A percentile compares a stretch with the other conserved stretches of the same genome.
phyloP scores from a whole-genome alignment of 352 stramenopile genomes.

The Aphanomyces euteiches region DNA sequence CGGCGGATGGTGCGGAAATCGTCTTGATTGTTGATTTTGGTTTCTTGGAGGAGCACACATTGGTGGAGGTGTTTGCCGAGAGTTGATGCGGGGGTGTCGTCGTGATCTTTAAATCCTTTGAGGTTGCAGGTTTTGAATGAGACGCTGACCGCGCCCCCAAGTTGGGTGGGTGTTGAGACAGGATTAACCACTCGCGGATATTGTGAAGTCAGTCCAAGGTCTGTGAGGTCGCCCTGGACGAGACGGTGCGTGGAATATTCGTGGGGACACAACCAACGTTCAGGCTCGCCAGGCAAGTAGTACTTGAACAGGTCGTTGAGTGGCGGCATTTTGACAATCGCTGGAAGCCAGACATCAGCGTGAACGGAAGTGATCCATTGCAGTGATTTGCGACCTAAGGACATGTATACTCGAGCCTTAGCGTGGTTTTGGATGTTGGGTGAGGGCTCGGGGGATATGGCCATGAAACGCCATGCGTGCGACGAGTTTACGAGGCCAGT shows the following conservation, averaged over 20 bases:
- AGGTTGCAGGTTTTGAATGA: slow-evolving; percentile 8
- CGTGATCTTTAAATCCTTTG: slow-evolving; percentile 17
- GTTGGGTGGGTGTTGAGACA: no score
- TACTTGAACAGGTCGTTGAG: neutral
- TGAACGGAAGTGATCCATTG: neutral
- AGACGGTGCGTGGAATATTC: neutral
- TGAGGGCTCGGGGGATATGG: neutral
- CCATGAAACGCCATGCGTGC: neutral
- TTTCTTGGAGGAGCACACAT: slow-evolving; percentile 24
- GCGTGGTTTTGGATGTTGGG: neutral
- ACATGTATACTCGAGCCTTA: neutral
- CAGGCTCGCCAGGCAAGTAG: neutral
- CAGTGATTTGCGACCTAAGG: neutral
- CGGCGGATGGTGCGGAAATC: slow-evolving; percentile 19
- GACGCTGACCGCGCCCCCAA: neutral
- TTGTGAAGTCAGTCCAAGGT: no score
- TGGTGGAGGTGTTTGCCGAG: neutral
- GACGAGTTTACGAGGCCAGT: neutral
- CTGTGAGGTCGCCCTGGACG: no score
- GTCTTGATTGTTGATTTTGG: slow-evolving; percentile 17
- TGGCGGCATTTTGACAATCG: neutral
- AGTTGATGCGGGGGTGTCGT: neutral
- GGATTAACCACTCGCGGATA: no score
- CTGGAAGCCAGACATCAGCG: slow-evolving; percentile 22
- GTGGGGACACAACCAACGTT: neutral